Conservation (phyloP, 768 basidiomycete species). For the Russula sp. region DNA sequence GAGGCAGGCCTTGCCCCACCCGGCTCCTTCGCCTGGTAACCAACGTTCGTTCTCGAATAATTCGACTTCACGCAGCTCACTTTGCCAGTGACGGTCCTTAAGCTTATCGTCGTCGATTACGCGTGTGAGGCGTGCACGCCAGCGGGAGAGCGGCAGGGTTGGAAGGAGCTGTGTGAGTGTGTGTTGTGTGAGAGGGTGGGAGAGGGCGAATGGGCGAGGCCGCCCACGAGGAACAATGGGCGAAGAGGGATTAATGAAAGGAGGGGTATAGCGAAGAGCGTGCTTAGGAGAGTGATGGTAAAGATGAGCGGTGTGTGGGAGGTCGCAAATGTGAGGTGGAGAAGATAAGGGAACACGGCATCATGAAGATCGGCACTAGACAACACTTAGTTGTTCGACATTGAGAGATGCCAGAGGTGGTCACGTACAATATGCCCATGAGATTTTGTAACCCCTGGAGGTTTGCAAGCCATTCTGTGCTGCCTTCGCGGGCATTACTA, state of each 20-base stretch:
- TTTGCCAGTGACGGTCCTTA: constrained; percentile 59
- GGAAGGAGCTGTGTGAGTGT: constrained; percentile 37
- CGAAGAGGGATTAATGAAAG: constrained; percentile 41
- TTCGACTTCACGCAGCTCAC: constrained; percentile 66
- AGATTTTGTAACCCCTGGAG: constrained; percentile 88
- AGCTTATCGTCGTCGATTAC: constrained; percentile 65
- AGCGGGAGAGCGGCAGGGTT: constrained; percentile 22
- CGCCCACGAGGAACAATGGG: constrained; percentile 48
- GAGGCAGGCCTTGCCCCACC: constrained; percentile 43
- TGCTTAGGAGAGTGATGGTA: constrained; percentile 45
- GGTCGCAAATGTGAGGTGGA: constrained; percentile 50
- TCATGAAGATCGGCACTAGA: constrained; percentile 62
- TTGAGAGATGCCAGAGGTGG: neutral
- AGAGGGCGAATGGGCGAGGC: constrained; percentile 49
- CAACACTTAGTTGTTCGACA: constrained; percentile 2
- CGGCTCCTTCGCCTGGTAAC: constrained; percentile 32
- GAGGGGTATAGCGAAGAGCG: constrained; percentile 44
- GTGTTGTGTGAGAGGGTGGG: constrained; percentile 47
- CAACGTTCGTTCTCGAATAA: constrained; percentile 81
- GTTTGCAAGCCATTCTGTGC: constrained; percentile 81
- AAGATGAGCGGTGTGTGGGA: constrained; percentile 56
- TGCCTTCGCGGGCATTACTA: constrained; percentile 53
- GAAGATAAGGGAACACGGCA: constrained; percentile 47
- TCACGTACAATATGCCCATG: constrained; percentile 76
- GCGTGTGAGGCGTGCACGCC: constrained; percentile 33